Conservation (phyloP, 345 rosid genomes). For the Eucalyptus globulus region DNA sequence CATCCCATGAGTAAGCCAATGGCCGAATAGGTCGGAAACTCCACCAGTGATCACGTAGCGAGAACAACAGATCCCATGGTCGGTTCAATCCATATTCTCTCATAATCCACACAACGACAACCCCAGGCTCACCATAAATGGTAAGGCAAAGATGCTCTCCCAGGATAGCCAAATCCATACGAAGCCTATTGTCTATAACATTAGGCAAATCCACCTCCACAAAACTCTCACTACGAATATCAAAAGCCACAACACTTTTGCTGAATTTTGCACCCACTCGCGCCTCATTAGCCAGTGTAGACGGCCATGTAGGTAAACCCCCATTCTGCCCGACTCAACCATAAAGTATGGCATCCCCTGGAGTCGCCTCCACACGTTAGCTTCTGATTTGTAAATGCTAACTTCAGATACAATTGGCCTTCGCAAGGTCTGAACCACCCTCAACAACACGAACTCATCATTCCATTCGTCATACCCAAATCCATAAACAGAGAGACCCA, state of each 20-base stretch:
- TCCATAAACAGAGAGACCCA: constrained; percentile 10
- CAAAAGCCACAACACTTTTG: constrained; percentile 6
- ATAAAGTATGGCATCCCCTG: constrained; percentile 7
- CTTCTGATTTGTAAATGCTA: too few species aligned
- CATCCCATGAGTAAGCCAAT: background rate
- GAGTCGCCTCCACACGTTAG: too few species aligned
- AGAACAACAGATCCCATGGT: background rate
- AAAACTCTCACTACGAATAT: constrained; percentile 3
- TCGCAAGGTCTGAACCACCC: constrained; percentile 7
- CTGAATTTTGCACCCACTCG: background rate
- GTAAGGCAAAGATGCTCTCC: constrained; percentile 7
- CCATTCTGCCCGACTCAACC: constrained; percentile 6
- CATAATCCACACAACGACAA: constrained; percentile 2
- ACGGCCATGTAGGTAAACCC: constrained; percentile 8
- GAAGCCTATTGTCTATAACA: background rate
- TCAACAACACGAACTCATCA: constrained; percentile 20
- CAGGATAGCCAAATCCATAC: constrained; percentile 8
- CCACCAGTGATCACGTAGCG: background rate
- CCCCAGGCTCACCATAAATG: background rate
- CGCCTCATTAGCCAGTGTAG: constrained; percentile 31
- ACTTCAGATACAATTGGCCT: too few species aligned
- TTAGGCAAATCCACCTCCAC: constrained; percentile 3
- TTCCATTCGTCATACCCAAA: constrained; percentile 16
- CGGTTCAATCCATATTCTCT: background rate
- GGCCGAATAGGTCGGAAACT: background rate